phyloP scores from a whole-genome alignment of 2,329 filamentous ascomycete species.

The Exophiala aquamarina region DNA sequence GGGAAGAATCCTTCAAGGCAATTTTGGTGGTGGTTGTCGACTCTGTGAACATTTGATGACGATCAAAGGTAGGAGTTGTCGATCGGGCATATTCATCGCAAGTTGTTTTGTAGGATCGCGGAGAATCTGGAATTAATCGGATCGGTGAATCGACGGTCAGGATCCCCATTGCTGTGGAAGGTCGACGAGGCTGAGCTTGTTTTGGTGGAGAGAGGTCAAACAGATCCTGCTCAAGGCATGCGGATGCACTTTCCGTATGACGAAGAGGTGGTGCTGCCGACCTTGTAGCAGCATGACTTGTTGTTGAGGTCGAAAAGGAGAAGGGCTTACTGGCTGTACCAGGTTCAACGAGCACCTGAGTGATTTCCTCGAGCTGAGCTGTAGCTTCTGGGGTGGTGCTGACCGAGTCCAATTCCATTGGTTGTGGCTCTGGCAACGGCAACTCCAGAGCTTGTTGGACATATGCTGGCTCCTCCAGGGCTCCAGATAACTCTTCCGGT shows the following conservation, averaged over 20 bases:
- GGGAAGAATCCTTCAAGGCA: conserved; percentile 21
- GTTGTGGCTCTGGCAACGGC: conserved; percentile 23
- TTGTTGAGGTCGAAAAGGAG: conserved; percentile 26
- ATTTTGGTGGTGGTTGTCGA: conserved; percentile 20
- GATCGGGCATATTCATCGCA: conserved; percentile 4
- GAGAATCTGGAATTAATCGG: conserved; percentile 26
- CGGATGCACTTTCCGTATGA: conserved; percentile 15
- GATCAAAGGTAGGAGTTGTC: conserved; percentile 1
- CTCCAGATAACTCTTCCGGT: not conserved
- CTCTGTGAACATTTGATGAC: conserved; percentile 5
- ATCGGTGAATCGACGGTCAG: conserved; percentile 24
- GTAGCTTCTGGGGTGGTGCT: conserved; percentile 22
- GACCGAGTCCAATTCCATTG: conserved; percentile 19
- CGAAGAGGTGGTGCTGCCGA: conserved; percentile 6
- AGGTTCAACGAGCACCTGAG: conserved; percentile 28
- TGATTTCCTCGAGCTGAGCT: conserved; percentile 28
- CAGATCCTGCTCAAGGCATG: conserved; percentile 19
- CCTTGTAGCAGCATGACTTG: conserved; percentile 12
- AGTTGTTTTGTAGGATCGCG: conserved; percentile 13
- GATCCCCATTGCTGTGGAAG: conserved; percentile 29
- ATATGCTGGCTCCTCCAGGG: conserved; percentile 9
- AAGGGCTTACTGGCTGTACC: conserved; percentile 20
- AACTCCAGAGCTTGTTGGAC: conserved; percentile 23
- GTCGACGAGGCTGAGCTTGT: conserved; percentile 21
- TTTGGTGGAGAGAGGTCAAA: conserved; percentile 28